Percentiles rank a stretch among this genome's conserved stretches.
Evolutionary conservation across 768 basidiomycete species (phyloP).

Genomic region (Lactifluus volemus): DNA sequence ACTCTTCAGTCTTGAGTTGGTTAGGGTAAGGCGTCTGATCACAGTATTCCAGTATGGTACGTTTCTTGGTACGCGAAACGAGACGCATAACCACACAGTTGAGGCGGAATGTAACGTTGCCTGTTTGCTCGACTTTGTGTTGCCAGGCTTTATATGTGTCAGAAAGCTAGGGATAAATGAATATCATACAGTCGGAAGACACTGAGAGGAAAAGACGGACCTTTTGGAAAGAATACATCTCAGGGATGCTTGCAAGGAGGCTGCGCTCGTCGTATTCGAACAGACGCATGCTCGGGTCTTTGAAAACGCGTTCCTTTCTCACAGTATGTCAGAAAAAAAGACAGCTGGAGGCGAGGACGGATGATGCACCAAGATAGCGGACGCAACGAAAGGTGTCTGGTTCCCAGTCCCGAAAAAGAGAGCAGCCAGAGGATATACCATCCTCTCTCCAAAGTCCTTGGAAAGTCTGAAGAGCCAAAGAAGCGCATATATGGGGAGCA

Average conservation of each 20-base stretch:
- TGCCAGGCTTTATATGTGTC: slow-evolving; percentile 29
- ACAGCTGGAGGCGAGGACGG: background rate
- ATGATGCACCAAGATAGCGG: slow-evolving; percentile 25
- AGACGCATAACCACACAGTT: slow-evolving; percentile 23
- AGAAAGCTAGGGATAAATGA: slow-evolving; percentile 17
- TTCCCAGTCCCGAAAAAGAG: slow-evolving; percentile 33
- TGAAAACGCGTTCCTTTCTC: slow-evolving; percentile 28
- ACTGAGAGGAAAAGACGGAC: slow-evolving; percentile 2
- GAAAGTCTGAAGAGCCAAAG: slow-evolving; percentile 30
- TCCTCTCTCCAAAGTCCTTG: slow-evolving; percentile 29
- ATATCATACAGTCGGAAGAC: background rate
- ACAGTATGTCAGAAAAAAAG: background rate
- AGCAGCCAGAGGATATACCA: slow-evolving; percentile 31
- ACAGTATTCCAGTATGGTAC: slow-evolving; percentile 23
- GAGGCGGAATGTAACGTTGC: slow-evolving; percentile 25
- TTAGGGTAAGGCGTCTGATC: background rate
- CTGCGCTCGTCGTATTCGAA: slow-evolving; percentile 29
- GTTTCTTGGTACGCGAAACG: slow-evolving; percentile 16
- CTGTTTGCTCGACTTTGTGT: slow-evolving; percentile 20
- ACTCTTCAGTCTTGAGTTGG: slow-evolving; percentile 14
- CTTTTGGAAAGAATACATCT: slow-evolving; percentile 32
- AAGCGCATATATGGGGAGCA: slow-evolving; percentile 30
- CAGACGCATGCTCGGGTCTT: slow-evolving; percentile 29
- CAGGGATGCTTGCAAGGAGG: slow-evolving; percentile 28
- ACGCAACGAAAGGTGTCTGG: slow-evolving; percentile 31